These are phyloP conservation scores for Bryoerythrophyllum caledonicum DNA, from an alignment of 225 moss, liverwort and hornwort species.

Conservation along the genomic window DNA sequence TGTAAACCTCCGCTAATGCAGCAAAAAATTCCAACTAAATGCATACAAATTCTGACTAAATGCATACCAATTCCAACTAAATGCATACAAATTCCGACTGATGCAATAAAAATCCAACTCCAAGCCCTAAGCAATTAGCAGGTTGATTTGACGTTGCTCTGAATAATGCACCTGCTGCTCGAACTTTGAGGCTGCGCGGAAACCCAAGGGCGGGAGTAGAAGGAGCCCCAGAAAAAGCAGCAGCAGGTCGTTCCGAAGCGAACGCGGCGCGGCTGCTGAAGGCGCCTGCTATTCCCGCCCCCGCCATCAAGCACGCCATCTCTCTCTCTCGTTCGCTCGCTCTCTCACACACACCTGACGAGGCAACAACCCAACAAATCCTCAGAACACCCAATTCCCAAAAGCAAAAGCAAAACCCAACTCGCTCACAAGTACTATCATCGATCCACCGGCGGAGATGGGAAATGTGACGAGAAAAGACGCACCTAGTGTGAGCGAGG, in stretches of 20 bases:
- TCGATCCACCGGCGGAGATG: no score
- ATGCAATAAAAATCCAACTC: no score
- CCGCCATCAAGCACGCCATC: slow-evolving; percentile 50
- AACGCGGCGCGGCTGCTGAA: slow-evolving; percentile 40
- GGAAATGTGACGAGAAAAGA: no score
- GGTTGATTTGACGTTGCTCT: no score
- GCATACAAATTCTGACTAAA: no score
- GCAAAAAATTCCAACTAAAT: no score
- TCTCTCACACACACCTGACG: background rate
- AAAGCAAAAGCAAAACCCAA: background rate
- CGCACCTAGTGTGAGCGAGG: no score
- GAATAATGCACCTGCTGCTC: slow-evolving; percentile 41
- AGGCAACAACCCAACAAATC: slow-evolving; percentile 3
- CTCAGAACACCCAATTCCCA: background rate
- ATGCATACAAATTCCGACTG: no score
- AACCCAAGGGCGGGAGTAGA: background rate
- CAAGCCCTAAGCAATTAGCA: no score
- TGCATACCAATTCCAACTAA: no score
- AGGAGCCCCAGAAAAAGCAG: slow-evolving; percentile 9
- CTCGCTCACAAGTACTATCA: no score
- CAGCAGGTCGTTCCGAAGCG: slow-evolving; percentile 23
- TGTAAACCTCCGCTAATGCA: no score
- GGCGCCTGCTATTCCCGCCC: slow-evolving; percentile 30
- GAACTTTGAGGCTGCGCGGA: slow-evolving; percentile 15
- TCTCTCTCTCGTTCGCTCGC: slow-evolving; percentile 15